Evolutionary conservation across 73 alveolate genomes (phyloP), one percentile per base, ranked within the genome.

Genomic region (Blepharisma stoltei): DNA sequence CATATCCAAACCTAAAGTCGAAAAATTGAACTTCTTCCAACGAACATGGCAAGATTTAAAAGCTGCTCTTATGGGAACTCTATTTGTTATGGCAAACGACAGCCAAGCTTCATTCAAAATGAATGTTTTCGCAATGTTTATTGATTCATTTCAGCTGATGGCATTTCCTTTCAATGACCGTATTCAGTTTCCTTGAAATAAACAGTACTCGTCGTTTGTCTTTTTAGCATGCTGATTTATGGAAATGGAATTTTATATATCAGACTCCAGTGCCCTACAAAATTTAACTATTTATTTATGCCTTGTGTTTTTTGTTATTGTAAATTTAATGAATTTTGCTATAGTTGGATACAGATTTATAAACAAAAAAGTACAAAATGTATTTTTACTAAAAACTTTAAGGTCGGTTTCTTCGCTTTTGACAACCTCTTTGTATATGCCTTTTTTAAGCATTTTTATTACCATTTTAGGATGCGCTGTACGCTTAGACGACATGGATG

Each of bases 61-160:
- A 60, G 23, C 73, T 1, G 73, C 73, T 8, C 11, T 60, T 8
- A 60, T 60, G 73, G 73, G 73, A 14, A 60, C 73, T 14, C 45
- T 60, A 60, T 60, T 60, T 38, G 73, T 60, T 8, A 60, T 60
- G 73, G 73, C 73, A 60, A 60, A 60, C 46, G 73, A 60, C 46
- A 25, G 14, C 18, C 46, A 60, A 25, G 46, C 23, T 14, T 60
- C 73, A 8, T 25, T 18, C 38, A 25, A n/a, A 60, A 60, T 60
- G 73, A 60, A 60, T 38, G 48, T 60, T 9, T 60, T 60, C 14
- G 73, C 73, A 20, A 60, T 60, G 45, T 14, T 25, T 9, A 60
- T 60, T 25, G 73, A 60, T 25, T 60, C 23, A 8, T 60, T 60
- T 8, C 73, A 60, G 23, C 14, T 60, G 73, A n/a, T 60, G 23